Conservation (phyloP, 345 rosid genomes). For the Euphorbia peplus region DNA sequence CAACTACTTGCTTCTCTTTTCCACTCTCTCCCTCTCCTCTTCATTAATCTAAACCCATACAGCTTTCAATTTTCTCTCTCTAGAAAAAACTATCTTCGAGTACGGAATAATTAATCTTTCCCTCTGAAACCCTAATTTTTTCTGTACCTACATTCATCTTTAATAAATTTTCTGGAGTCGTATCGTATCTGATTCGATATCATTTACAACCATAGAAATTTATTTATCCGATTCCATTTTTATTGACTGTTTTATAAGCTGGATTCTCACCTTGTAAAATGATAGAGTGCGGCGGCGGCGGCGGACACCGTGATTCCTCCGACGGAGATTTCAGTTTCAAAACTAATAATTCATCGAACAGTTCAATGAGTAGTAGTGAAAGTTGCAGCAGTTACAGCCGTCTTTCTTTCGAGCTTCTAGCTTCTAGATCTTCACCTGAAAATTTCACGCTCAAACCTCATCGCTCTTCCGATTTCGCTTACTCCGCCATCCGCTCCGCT, state of each 20-base stretch:
- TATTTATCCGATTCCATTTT: conserved; percentile 9
- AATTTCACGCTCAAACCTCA: conserved; percentile 60
- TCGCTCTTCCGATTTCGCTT: conserved; percentile 78
- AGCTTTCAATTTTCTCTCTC: background rate
- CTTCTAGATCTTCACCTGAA: conserved; percentile 33
- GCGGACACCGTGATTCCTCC: conserved; percentile 36
- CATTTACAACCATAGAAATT: background rate
- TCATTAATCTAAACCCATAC: background rate
- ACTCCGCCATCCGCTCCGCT: conserved; percentile 63
- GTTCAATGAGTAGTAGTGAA: conserved; percentile 74
- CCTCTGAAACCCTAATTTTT: conserved; percentile 33
- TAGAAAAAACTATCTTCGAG: conserved; percentile 7
- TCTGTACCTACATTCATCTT: background rate
- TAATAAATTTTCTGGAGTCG: background rate
- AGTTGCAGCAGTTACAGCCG: conserved; percentile 71
- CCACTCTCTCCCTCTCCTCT: conserved; percentile 10
- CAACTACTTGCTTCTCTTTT: conserved; percentile 25
- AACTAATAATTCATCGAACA: conserved; percentile 42
- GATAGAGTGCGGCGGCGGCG: conserved; percentile 35
- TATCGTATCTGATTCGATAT: conserved; percentile 11
- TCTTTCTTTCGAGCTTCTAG: conserved; percentile 61
- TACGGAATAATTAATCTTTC: conserved; percentile 22
- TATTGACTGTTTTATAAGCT: conserved; percentile 8
- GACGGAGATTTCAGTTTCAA: conserved; percentile 44
- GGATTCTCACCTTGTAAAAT: conserved; percentile 21